Percentiles rank a stretch among this genome's conserved stretches.
These are phyloP conservation scores for Tolypocladium guangdongense DNA, from an alignment of 2,329 filamentous ascomycete genomes.

Conservation along the genomic window DNA sequence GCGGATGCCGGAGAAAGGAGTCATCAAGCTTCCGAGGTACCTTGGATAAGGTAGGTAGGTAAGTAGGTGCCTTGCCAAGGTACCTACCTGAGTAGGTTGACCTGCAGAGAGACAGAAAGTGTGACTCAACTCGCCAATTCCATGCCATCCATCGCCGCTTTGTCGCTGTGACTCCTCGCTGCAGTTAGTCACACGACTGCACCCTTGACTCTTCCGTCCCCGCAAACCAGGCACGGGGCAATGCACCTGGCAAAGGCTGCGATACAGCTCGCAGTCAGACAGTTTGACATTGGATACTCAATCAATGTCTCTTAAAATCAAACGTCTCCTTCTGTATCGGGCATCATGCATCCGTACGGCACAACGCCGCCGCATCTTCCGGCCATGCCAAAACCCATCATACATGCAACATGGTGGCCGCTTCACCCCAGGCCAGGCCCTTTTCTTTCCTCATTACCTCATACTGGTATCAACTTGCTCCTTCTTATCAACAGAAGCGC, in stretches of 20 bases:
- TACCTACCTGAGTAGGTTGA: too few species aligned
- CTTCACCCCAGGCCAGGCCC: not conserved
- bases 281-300: not conserved
- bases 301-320: not conserved
- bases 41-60: too few species aligned
- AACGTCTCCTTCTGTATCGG: not conserved
- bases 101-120: not conserved
- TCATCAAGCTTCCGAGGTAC: not conserved
- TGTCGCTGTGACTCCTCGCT: not conserved
- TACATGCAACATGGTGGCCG: not conserved
- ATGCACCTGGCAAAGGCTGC: too few species aligned
- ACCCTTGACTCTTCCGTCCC: too few species aligned
- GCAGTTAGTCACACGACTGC: not conserved
- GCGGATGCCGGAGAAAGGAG: not conserved
- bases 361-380: not conserved
- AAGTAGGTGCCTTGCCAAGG: too few species aligned
- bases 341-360: not conserved
- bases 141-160: not conserved
- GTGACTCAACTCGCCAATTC: not conserved
- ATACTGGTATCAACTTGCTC: not conserved
- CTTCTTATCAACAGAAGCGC: not conserved
- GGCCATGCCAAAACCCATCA: not conserved
- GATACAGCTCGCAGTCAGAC: not conserved
- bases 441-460: not conserved
- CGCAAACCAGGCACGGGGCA: too few species aligned